A percentile compares a stretch with the other conserved stretches of the same genome.
Conservation (phyloP, 176 grass and related monocot genomes). For the Eragrostis curvula region DNA sequence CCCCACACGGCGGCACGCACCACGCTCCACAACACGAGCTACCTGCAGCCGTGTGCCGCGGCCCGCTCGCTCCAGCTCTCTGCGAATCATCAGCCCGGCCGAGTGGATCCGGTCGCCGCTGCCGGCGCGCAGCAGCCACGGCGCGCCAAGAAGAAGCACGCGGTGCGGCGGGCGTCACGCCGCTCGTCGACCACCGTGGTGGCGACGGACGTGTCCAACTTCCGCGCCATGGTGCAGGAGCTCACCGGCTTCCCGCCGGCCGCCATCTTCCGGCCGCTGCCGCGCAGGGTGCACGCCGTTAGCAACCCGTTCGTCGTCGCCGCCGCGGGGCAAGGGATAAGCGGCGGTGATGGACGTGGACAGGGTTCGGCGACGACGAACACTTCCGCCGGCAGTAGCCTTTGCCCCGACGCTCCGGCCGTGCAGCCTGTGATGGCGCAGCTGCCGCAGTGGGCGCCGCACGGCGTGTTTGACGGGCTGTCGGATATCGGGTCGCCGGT, state of each 20-base stretch:
- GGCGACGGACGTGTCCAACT: conserved; percentile 77
- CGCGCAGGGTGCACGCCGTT: conserved; percentile 39
- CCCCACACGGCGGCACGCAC: not conserved
- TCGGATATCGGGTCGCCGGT: conserved; percentile 57
- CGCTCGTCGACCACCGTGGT: conserved; percentile 57
- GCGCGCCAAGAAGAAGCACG: conserved; percentile 43
- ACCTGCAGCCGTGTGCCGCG: conserved; percentile 31
- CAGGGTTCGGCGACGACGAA: not conserved
- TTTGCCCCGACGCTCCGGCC: not conserved
- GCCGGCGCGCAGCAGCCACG: conserved; percentile 3
- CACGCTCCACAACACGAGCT: conserved; percentile 4
- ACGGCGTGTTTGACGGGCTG: conserved; percentile 45
- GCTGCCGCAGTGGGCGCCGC: conserved; percentile 20
- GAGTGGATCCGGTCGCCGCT: not conserved
- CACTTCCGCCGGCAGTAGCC: not conserved
- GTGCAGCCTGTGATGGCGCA: not conserved
- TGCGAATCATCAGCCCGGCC: too few species aligned
- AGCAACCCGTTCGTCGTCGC: not conserved
- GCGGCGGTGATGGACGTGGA: not conserved
- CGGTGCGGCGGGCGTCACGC: conserved; percentile 21
- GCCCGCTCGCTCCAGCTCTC: conserved; percentile 13
- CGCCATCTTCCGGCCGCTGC: conserved; percentile 58
- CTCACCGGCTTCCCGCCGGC: conserved; percentile 83
- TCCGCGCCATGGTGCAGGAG: conserved; percentile 97
- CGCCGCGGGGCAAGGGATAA: conserved; percentile 6